Conservation (phyloP, 352 stramenopile genomes). For the Phytophthora foliorum region DNA sequence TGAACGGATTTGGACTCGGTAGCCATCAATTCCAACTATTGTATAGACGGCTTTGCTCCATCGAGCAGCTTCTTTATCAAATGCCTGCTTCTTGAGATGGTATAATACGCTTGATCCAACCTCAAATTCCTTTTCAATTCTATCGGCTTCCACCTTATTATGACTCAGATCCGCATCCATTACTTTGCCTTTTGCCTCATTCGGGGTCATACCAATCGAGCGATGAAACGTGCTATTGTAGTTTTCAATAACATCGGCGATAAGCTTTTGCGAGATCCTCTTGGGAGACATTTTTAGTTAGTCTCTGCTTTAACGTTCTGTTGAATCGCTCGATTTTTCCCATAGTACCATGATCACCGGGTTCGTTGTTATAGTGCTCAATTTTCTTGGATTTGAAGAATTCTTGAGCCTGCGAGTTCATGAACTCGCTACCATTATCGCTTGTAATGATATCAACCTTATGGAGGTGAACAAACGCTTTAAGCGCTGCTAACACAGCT, state of each 20-base stretch:
- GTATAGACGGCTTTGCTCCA: constrained; percentile 29
- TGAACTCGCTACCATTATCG: constrained; percentile 51
- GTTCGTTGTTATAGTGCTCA: no score
- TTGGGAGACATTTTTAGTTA: constrained; percentile 36
- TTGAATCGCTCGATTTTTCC: constrained; percentile 45
- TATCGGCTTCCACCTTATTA: constrained; percentile 33
- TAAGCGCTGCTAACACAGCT: constrained; percentile 36
- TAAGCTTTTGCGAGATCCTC: constrained; percentile 33
- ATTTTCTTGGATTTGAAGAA: constrained; percentile 33
- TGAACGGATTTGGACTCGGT: constrained; percentile 29
- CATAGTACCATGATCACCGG: no score
- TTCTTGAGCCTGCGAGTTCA: constrained; percentile 32
- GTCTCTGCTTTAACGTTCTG: constrained; percentile 43
- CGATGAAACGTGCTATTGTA: constrained; percentile 50
- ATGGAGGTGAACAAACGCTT: constrained; percentile 32
- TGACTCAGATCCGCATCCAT: constrained; percentile 30
- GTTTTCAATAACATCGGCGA: constrained; percentile 43
- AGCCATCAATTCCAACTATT: constrained; percentile 37
- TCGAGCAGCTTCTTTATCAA: constrained; percentile 34
- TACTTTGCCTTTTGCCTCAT: constrained; percentile 41
- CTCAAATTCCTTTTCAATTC: constrained; percentile 17
- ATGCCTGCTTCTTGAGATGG: constrained; percentile 25
- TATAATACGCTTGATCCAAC: constrained; percentile 29
- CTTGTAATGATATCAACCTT: constrained; percentile 39
- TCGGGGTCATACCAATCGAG: constrained; percentile 36